A percentile compares a stretch with the other conserved stretches of the same genome.
phyloP scores from a whole-genome alignment of 2,329 filamentous ascomycete genomes.

The Penicillium sp. region DNA sequence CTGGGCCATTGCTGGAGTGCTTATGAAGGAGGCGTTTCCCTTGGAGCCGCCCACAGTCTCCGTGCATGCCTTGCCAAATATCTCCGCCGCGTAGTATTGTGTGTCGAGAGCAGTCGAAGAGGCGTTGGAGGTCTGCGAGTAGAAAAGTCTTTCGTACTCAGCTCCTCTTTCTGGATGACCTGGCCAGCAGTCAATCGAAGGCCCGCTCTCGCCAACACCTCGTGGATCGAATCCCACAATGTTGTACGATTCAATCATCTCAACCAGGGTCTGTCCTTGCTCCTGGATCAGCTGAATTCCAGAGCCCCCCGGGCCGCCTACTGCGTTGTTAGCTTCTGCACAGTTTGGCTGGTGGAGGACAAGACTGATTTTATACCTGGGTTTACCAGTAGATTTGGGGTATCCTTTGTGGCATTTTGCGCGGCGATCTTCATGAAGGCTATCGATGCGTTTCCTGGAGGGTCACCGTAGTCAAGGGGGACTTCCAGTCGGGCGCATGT shows the following conservation, averaged over 20 bases:
- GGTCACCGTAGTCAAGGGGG: slow-evolving; percentile 21
- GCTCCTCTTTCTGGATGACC: slow-evolving; percentile 11
- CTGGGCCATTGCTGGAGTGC: slow-evolving; percentile 29
- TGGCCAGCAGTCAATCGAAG: slow-evolving; percentile 32
- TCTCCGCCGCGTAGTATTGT: slow-evolving; percentile 12
- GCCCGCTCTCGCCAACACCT: slow-evolving; percentile 30
- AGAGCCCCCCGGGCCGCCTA: background rate
- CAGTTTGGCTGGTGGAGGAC: background rate
- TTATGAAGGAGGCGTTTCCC: slow-evolving; percentile 28
- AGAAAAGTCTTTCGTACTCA: slow-evolving; percentile 17
- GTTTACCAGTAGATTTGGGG: slow-evolving; percentile 18
- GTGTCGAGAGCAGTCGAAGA: slow-evolving; percentile 12
- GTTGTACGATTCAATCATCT: slow-evolving; percentile 12
- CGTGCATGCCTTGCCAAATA: slow-evolving; percentile 17
- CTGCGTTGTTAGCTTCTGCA: background rate
- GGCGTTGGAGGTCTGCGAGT: slow-evolving; percentile 12
- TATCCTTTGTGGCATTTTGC: slow-evolving; percentile 7
- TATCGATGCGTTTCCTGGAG: slow-evolving; percentile 15
- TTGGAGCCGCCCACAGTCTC: slow-evolving; percentile 11
- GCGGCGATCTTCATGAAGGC: slow-evolving; percentile 21
- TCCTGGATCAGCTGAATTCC: background rate
- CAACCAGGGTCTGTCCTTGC: background rate
- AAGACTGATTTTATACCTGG: slow-evolving; percentile 3
- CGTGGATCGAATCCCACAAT: slow-evolving; percentile 33
- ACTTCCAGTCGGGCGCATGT: slow-evolving; percentile 19